These are phyloP conservation scores for Mucor circinelloides DNA, from an alignment of 371 early-diverging fungal species.

Conservation along the genomic window DNA sequence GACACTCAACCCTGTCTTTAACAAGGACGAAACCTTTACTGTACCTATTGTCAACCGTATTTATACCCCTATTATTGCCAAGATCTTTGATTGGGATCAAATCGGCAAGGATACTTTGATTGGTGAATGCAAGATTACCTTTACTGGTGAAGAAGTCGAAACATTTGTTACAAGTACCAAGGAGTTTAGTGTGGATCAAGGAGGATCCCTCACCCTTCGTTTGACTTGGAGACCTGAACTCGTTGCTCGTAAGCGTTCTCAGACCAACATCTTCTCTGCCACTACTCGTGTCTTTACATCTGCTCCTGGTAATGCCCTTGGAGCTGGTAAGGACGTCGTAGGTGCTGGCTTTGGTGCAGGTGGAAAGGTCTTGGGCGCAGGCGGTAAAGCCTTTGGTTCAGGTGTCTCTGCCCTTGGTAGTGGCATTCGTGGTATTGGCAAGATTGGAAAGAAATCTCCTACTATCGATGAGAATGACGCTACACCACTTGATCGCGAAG, in stretches of 20 bases:
- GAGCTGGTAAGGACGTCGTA: conserved; percentile 39
- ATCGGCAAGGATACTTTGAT: conserved; percentile 65
- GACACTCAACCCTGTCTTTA: conserved; percentile 81
- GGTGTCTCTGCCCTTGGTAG: conserved; percentile 41
- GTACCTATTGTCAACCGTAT: conserved; percentile 63
- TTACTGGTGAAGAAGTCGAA: conserved; percentile 35
- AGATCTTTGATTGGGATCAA: conserved; percentile 86
- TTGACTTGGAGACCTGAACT: conserved; percentile 53
- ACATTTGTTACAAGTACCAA: conserved; percentile 43
- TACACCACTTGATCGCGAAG: not conserved
- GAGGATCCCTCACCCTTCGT: conserved; percentile 35
- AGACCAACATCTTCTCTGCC: conserved; percentile 41
- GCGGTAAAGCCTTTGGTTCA: conserved; percentile 40
- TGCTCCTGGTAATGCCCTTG: conserved; percentile 45
- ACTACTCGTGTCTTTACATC: conserved; percentile 47
- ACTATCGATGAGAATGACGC: not conserved
- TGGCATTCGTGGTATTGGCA: conserved; percentile 41
- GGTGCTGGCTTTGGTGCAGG: conserved; percentile 45
- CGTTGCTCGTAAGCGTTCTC: conserved; percentile 43
- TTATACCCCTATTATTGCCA: conserved; percentile 56
- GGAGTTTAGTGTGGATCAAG: conserved; percentile 26
- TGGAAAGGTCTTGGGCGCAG: conserved; percentile 43
- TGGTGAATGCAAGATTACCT: conserved; percentile 38
- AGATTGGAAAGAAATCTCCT: conserved; percentile 28
- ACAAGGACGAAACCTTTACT: conserved; percentile 69